Evolutionary conservation across 2,329 filamentous ascomycete species (phyloP).

Genomic region (Neonectria punicea): DNA sequence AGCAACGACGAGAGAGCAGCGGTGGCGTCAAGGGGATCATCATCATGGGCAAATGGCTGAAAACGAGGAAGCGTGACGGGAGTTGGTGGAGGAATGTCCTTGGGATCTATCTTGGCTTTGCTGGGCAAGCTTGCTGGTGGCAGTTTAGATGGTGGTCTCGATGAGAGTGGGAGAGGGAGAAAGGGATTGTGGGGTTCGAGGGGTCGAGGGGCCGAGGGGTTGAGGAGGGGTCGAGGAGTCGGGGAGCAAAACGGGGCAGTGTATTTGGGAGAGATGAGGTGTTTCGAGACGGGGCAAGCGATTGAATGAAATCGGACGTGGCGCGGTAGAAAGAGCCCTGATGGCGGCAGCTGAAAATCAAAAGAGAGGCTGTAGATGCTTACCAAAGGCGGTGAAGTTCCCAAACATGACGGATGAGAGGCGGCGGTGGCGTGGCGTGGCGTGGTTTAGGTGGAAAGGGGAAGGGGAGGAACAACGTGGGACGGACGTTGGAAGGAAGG

Average conservation of each 20-base stretch:
- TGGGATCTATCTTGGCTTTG: conserved; percentile 52
- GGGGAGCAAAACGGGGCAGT: neutral
- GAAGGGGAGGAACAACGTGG: conserved; percentile 25
- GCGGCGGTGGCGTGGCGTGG: conserved; percentile 34
- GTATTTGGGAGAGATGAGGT: neutral
- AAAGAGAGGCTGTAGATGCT: conserved; percentile 39
- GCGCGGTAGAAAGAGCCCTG: neutral
- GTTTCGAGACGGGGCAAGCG: neutral
- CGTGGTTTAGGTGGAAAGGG: conserved; percentile 27
- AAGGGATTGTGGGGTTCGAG: conserved; percentile 25
- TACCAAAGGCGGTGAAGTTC: conserved; percentile 53
- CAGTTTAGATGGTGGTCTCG: conserved; percentile 35
- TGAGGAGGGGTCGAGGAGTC: neutral
- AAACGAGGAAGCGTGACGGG: conserved; percentile 63
- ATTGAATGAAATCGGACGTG: conserved; percentile 1
- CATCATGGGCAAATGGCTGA: conserved; percentile 51
- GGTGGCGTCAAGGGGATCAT: conserved; percentile 42
- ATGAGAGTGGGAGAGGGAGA: conserved; percentile 26
- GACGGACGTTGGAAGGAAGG: conserved; percentile 29
- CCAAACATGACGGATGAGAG: conserved; percentile 54
- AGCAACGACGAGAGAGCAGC: conserved; percentile 61
- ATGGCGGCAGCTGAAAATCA: neutral
- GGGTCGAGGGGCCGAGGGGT: neutral
- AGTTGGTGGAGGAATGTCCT: conserved; percentile 67
- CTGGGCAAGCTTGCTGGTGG: conserved; percentile 44